phyloP scores from a whole-genome alignment of 305 asterid genomes.

The Rubia occidens region DNA sequence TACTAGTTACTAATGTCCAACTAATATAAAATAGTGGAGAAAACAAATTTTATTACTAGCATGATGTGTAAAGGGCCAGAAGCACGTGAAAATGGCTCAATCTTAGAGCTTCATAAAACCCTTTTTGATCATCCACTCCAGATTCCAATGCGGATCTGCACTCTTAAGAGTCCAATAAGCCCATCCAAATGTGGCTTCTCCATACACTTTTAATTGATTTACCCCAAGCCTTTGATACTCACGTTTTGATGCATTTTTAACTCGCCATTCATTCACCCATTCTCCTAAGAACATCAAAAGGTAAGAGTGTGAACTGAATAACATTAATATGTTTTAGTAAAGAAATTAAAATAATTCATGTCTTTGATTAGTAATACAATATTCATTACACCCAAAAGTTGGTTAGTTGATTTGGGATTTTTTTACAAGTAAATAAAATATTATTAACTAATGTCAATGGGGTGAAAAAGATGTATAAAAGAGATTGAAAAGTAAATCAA shows the following conservation, averaged over 20 bases:
- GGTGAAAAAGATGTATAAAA: no score
- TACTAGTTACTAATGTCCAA: no score
- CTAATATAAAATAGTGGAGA: no score
- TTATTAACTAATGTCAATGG: no score
- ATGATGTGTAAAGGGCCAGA: no score
- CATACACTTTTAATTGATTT: neutral
- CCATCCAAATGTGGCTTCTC: neutral
- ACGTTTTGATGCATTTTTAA: neutral
- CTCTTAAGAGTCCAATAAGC: neutral
- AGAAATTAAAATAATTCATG: neutral
- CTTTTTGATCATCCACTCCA: conserved; percentile 2
- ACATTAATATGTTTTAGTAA: neutral
- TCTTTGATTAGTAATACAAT: no score
- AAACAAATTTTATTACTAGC: no score
- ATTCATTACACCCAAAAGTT: no score
- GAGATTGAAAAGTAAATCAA: no score
- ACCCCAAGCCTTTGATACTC: neutral
- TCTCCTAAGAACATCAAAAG: neutral
- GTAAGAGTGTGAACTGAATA: neutral
- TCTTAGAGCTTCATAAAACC: neutral
- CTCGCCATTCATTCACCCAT: neutral
- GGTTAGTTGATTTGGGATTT: no score
- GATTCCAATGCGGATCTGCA: neutral
- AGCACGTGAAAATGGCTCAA: neutral
- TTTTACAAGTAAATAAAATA: no score